Evolutionary conservation across 2,329 filamentous ascomycete species (phyloP), one percentile per base, ranked within the genome.

Genomic region (Cladosporium velox): DNA sequence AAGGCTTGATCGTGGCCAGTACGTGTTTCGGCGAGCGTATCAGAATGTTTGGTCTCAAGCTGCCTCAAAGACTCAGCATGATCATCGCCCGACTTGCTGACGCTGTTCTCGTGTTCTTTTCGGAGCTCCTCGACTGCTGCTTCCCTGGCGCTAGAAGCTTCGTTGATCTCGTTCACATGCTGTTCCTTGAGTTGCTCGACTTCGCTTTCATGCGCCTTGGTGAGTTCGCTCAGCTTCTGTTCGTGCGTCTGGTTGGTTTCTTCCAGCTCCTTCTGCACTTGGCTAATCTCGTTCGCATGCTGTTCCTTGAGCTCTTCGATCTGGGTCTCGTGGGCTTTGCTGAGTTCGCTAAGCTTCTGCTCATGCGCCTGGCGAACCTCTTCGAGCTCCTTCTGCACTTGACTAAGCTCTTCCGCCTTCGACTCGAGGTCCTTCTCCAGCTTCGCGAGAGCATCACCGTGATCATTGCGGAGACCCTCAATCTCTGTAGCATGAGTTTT

Each of bases 131-230:
- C 49, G 41, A 41, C 32, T n/a, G 49, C 35, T 60, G 44, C 32
- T 21, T 52, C 59, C 32, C 15, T 44, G 0, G 44, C 57, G 28
- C 59, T 52, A 59, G 63, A 63, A 7, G 41, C 26, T 3, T 62
- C 58, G 3, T 58, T 63, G 11, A 65, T 30, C 26, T 68, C 65
- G 15, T 38, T 54, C 15, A 26, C 26, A 41, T 64, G 61, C 51
- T 64, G 51, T n/a, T 57, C 12, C 51, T 64, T 64, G 24, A 64
- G 35, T 38, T 74, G 67, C 26, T 70, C 65, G 18, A 64, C 12
- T n/a, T 52, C 24, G 14, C 32, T n/a, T 18, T 34, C 28, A 34
- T 60, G 58, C 32, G 55, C n/a, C 4, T 72, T 64, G 30, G 66
- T 32, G 32, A 47, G 28, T 10, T 61, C 49, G 4, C 18, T 54